Conservation (phyloP, 495 filamentous ascomycete genomes). For the Aspergillus baeticus region DNA sequence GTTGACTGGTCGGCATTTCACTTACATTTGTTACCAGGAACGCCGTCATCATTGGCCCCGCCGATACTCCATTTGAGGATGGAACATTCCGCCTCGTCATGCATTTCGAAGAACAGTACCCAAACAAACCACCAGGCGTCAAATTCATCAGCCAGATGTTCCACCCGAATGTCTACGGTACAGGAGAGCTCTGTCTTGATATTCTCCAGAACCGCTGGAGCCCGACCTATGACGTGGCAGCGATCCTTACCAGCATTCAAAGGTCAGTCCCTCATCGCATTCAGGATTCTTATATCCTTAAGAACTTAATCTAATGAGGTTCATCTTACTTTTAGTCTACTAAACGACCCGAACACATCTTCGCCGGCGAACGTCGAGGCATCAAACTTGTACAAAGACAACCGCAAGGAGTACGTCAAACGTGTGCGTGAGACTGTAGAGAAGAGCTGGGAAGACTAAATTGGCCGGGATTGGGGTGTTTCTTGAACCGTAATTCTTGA, state of each 20-base stretch:
- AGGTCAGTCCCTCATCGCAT: slow-evolving; percentile 56
- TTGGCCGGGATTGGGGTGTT: not conserved
- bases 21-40: slow-evolving; percentile 65
- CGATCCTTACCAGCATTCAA: slow-evolving; percentile 95
- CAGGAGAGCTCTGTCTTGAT: slow-evolving; percentile 93
- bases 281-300: not conserved
- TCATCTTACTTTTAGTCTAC: slow-evolving; percentile 57
- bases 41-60: slow-evolving; percentile 96
- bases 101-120: slow-evolving; percentile 98
- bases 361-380: slow-evolving; percentile 98
- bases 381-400: slow-evolving; percentile 98
- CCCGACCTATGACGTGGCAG: slow-evolving; percentile 97
- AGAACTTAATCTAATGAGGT: not conserved
- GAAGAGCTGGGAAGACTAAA: slow-evolving; percentile 95
- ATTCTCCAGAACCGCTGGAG: slow-evolving; percentile 99
- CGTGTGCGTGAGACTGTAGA: slow-evolving; percentile 94
- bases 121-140: slow-evolving; percentile 95
- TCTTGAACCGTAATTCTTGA: slow-evolving; percentile 7
- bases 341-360: slow-evolving; percentile 97
- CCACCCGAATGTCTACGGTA: slow-evolving; percentile 97
- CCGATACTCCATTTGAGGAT: slow-evolving; percentile 97
- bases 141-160: slow-evolving; percentile 99
- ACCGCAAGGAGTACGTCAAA: slow-evolving; percentile 93
- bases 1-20: not conserved
- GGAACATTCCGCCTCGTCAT: slow-evolving; percentile 97